Conservation (phyloP, 257 asterid species). For the Lavandula angustifolia region DNA sequence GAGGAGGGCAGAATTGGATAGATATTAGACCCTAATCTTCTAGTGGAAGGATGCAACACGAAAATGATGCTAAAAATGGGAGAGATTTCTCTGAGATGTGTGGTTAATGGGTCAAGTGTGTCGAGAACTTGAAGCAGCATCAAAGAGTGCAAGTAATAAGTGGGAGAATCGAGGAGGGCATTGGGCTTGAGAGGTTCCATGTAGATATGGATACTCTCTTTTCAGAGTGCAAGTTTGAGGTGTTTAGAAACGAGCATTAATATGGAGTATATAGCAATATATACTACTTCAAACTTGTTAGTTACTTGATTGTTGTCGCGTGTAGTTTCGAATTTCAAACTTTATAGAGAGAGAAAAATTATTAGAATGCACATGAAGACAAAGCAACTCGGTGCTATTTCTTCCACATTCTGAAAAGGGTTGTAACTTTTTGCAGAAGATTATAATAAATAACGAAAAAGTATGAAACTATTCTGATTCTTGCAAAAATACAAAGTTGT, state of each 20-base stretch:
- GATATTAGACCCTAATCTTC: conserved; percentile 59
- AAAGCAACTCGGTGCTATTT: too few species aligned
- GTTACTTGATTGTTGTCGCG: too few species aligned
- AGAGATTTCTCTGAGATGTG: conserved; percentile 61
- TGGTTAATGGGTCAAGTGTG: conserved; percentile 58
- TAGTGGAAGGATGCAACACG: conserved; percentile 59
- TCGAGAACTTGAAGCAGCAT: conserved; percentile 56
- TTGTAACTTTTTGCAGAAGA: too few species aligned
- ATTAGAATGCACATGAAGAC: too few species aligned
- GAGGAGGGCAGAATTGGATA: conserved; percentile 60
- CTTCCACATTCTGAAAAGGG: too few species aligned
- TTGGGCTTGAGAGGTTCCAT: conserved; percentile 61
- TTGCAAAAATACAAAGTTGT: too few species aligned
- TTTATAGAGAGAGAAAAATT: too few species aligned
- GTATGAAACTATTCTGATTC: neutral
- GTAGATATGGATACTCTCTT: conserved; percentile 49
- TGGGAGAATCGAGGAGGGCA: conserved; percentile 32
- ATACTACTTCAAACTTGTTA: too few species aligned
- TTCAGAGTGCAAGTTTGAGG: conserved; percentile 59
- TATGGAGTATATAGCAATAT: too few species aligned
- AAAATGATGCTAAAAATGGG: conserved; percentile 69
- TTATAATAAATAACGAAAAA: too few species aligned
- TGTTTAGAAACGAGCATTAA: conserved; percentile 52
- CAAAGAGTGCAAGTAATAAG: neutral
- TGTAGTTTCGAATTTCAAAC: too few species aligned